These are phyloP conservation scores for Vinca minor DNA, from an alignment of 257 asterid genomes.

Conservation along the genomic window DNA sequence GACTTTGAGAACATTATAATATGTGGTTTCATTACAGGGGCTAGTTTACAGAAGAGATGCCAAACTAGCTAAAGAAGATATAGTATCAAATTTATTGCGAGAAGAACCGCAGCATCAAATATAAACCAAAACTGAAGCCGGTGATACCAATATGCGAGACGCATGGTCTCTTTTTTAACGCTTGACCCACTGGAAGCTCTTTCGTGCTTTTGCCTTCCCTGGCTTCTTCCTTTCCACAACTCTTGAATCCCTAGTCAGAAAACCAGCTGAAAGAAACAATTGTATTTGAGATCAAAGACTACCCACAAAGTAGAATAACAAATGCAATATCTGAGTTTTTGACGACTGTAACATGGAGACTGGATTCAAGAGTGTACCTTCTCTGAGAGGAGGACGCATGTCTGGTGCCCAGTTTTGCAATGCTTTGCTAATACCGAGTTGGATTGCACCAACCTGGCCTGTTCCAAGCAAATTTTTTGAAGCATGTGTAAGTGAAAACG, in stretches of 20 bases:
- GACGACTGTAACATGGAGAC: not conserved
- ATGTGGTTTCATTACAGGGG: too few species aligned
- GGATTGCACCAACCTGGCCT: conserved; percentile 99
- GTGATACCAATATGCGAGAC: not conserved
- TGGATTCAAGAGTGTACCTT: conserved; percentile 42
- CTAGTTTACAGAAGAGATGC: not conserved
- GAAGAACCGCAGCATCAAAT: not conserved
- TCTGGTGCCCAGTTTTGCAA: conserved; percentile 94
- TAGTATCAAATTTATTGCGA: not conserved
- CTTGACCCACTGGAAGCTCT: conserved; percentile 98
- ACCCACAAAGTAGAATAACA: not conserved
- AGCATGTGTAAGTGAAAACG: not conserved
- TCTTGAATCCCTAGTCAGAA: conserved; percentile 83
- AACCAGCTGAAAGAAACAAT: conserved; percentile 62
- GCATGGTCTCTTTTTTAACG: conserved; percentile 42
- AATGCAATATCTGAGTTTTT: not conserved
- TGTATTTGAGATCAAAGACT: not conserved
- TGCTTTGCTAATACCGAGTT: conserved; percentile 85
- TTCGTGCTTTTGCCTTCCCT: conserved; percentile 94
- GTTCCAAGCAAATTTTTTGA: conserved; percentile 20
- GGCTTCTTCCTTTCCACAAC: conserved; percentile 97
- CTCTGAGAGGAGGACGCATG: conserved; percentile 77
- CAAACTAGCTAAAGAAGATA: not conserved
- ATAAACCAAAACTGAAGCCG: not conserved
- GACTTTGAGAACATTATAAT: too few species aligned